phyloP scores from a whole-genome alignment of 768 basidiomycete genomes.

The Saitozyma podzolica region DNA sequence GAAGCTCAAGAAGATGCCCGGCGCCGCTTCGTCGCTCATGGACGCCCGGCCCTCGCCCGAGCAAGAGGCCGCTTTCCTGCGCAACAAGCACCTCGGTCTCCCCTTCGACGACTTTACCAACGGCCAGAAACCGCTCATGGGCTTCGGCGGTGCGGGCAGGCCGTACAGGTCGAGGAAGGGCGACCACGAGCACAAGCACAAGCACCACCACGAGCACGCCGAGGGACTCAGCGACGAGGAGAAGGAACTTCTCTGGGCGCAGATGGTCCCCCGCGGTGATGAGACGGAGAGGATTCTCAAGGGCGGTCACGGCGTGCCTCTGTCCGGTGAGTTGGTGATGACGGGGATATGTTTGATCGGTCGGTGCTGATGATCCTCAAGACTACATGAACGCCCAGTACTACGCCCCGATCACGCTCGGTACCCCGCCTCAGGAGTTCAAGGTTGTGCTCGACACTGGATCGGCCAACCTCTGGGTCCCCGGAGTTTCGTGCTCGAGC shows the following conservation, averaged over 20 bases:
- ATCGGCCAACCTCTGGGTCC: constrained; percentile 84
- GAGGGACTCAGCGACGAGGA: constrained; percentile 48
- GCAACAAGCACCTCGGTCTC: constrained; percentile 84
- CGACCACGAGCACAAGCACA: constrained; percentile 45
- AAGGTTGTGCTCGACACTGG: constrained; percentile 91
- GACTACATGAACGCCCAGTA: constrained; percentile 99
- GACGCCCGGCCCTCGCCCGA: constrained; percentile 54
- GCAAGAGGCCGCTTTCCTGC: constrained; percentile 74
- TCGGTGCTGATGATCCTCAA: constrained; percentile 44
- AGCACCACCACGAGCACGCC: not conserved
- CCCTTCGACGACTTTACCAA: constrained; percentile 49
- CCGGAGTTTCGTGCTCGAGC: constrained; percentile 53
- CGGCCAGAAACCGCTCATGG: constrained; percentile 64
- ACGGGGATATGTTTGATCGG: not conserved
- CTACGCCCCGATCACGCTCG: constrained; percentile 80
- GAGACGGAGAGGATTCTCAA: constrained; percentile 53
- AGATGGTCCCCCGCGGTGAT: constrained; percentile 39
- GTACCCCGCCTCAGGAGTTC: constrained; percentile 84
- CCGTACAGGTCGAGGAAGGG: constrained; percentile 68
- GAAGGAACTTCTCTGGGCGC: constrained; percentile 58
- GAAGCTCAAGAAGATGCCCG: constrained; percentile 81
- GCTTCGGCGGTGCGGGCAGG: constrained; percentile 48
- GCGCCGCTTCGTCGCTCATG: constrained; percentile 53
- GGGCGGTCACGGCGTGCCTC: constrained; percentile 81
- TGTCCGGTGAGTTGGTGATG: constrained; percentile 67